Evolutionary conservation across 2,329 filamentous ascomycete species (phyloP).

Genomic region (Fusarium drepaniforme): DNA sequence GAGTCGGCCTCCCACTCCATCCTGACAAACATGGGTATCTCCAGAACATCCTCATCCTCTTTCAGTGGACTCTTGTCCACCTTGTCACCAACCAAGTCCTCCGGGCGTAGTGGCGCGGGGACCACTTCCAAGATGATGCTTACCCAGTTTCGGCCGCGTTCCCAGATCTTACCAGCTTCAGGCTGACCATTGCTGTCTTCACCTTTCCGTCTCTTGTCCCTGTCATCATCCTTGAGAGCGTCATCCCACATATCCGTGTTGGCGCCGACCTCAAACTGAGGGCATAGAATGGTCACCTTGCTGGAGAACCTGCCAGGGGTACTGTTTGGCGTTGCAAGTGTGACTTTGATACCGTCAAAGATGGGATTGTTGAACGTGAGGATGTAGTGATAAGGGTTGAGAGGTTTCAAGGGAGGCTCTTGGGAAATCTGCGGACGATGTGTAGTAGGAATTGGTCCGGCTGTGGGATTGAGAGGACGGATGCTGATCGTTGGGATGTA

Average conservation of each 20-base stretch:
- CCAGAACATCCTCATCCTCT: conserved; percentile 75
- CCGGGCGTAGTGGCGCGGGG: conserved; percentile 66
- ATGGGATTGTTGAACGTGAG: conserved; percentile 94
- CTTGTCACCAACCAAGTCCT: conserved; percentile 50
- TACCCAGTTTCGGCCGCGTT: conserved; percentile 93
- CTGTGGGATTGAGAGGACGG: conserved; percentile 66
- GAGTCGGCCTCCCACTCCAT: conserved; percentile 88
- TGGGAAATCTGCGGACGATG: conserved; percentile 47
- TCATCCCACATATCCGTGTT: conserved; percentile 93
- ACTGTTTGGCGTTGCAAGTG: conserved; percentile 83
- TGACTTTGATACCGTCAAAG: conserved; percentile 90
- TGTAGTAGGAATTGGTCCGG: conserved; percentile 50
- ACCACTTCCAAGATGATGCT: conserved; percentile 94
- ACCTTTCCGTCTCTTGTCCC: conserved; percentile 54
- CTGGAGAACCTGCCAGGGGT: conserved; percentile 83
- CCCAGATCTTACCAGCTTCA: conserved; percentile 97
- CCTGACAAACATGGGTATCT: conserved; percentile 94
- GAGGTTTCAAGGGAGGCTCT: conserved; percentile 62
- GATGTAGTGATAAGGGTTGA: conserved; percentile 80
- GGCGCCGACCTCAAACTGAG: conserved; percentile 92
- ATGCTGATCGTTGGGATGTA: conserved; percentile 89
- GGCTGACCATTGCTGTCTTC: conserved; percentile 64
- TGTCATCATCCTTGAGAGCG: conserved; percentile 73
- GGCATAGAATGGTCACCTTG: conserved; percentile 91
- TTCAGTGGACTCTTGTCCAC: conserved; percentile 61